Evolutionary conservation across 1,284 basidiomycete genomes (phyloP), one percentile per base, ranked within the genome.

Genomic region (Ganoderma resinaceum): DNA sequence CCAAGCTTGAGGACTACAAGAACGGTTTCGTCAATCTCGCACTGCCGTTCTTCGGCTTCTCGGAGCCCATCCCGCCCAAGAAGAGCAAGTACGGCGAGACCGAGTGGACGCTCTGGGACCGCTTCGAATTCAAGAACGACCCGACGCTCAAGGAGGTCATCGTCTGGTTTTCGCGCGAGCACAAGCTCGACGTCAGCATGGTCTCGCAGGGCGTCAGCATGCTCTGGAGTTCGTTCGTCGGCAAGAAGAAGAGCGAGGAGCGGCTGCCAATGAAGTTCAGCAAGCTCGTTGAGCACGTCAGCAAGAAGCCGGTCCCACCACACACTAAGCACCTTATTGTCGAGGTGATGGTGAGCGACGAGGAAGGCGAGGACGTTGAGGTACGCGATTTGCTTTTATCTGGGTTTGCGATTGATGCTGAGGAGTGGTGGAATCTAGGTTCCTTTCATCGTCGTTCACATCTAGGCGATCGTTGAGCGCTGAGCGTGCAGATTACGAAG

Each of bases 21-120:
- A 99, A 99, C 77, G 96, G 96, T 53, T 99, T 99, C 81, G 90
- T 99, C 76, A 99, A 99, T 82, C 87, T 99, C 61, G 98, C 98
- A 6, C 83, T 99, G 67, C 98, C 98, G 3, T 99, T 99, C 91
- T 98, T 99, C 78, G 98, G 96, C 31, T 99, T 99, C 86, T 98
- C 96, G 1, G 98, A 99, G 78, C 98, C 98, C 26, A 96, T 99
- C 73, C 92, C 91, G 3, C 96, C 97, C n/a, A 78, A 88, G 72
- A 98, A 97, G 86, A 86, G 90, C 74, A 96, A 96, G 86, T 98
- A 96, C 80, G 91, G 90, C 73, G 83, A 85, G 61, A 92, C 87
- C 1, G 95, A 98, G 75, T 99, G 98, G 97, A 99, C 98, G 3
- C 88, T 99, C 42, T 99, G 98, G 98, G 96, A 98, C 81, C 91